Evolutionary conservation across 75 land plant species (phyloP).

Genomic region (Cupressus sempervirens): DNA sequence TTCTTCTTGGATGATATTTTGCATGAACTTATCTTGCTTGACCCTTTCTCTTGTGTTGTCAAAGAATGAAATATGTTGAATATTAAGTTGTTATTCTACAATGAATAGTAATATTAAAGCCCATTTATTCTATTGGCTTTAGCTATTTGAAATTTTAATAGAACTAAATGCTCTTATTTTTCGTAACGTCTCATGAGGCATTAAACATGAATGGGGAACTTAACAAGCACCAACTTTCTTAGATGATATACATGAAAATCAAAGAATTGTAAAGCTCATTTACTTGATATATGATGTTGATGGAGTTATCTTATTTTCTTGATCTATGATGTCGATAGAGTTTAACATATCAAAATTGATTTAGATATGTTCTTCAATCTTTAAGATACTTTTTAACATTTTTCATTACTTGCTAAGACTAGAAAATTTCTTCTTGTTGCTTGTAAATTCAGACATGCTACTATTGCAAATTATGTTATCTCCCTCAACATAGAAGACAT

Average conservation of each 20-base stretch:
- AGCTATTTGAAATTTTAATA: not conserved
- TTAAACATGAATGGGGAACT: not conserved
- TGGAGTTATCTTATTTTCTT: not conserved
- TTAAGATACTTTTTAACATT: not conserved
- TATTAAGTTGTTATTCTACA: not conserved
- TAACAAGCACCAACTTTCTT: not conserved
- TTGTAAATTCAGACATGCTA: constrained; percentile 64
- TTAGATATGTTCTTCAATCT: not conserved
- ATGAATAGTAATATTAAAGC: not conserved
- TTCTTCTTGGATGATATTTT: too few species aligned
- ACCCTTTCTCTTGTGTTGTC: not conserved
- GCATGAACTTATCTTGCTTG: too few species aligned
- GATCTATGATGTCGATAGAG: not conserved
- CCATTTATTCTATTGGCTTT: not conserved
- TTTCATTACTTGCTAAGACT: constrained; percentile 65
- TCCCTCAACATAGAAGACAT: constrained; percentile 67
- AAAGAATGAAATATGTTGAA: not conserved
- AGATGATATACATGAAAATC: not conserved
- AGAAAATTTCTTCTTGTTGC: constrained; percentile 95
- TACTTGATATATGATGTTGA: not conserved
- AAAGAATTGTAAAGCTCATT: not conserved
- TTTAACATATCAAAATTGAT: not conserved
- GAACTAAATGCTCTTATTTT: not conserved
- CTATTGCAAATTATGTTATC: constrained; percentile 81
- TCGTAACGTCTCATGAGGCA: not conserved